phyloP scores from a whole-genome alignment of 2,329 filamentous ascomycete genomes.

The Xylariaceae sp. region DNA sequence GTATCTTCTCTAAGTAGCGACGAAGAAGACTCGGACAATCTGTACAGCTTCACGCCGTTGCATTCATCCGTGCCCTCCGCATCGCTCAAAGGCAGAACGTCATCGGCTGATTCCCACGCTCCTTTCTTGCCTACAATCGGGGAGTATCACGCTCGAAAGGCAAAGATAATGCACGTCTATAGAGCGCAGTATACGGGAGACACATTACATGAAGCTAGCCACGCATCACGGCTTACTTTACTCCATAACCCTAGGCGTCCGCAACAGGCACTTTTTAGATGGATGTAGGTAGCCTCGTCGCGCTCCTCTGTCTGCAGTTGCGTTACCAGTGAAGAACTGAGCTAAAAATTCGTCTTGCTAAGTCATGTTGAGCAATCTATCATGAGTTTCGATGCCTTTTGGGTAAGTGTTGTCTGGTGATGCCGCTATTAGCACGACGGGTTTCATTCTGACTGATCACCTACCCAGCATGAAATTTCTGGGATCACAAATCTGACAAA shows the following conservation, averaged over 20 bases:
- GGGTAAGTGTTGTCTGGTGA: constrained; percentile 27
- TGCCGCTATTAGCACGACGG: too few species aligned
- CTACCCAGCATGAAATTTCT: constrained; percentile 33
- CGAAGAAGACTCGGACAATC: constrained; percentile 1
- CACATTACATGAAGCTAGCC: constrained; percentile 34
- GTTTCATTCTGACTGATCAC: not conserved
- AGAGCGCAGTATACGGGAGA: constrained; percentile 34
- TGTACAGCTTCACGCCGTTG: constrained; percentile 5
- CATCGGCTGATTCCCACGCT: not conserved
- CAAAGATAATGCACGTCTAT: constrained; percentile 7
- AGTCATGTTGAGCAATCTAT: constrained; percentile 35
- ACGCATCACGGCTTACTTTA: constrained; percentile 34
- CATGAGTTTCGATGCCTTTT: constrained; percentile 42
- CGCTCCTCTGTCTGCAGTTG: constrained; percentile 17
- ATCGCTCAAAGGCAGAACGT: constrained; percentile 1
- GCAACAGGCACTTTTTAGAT: constrained; percentile 37
- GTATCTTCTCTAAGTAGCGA: constrained; percentile 1
- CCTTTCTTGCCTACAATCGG: constrained; percentile 3
- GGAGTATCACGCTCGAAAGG: not conserved
- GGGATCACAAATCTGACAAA: constrained; percentile 28
- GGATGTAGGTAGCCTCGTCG: constrained; percentile 29
- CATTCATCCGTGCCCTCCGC: constrained; percentile 3
- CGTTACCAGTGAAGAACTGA: fast-evolving
- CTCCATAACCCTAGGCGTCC: constrained; percentile 32
- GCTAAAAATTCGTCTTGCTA: constrained; percentile 7